Percentiles rank a stretch among this genome's conserved stretches.
phyloP scores from a whole-genome alignment of 768 basidiomycete genomes.

The Boletus huronensis region DNA sequence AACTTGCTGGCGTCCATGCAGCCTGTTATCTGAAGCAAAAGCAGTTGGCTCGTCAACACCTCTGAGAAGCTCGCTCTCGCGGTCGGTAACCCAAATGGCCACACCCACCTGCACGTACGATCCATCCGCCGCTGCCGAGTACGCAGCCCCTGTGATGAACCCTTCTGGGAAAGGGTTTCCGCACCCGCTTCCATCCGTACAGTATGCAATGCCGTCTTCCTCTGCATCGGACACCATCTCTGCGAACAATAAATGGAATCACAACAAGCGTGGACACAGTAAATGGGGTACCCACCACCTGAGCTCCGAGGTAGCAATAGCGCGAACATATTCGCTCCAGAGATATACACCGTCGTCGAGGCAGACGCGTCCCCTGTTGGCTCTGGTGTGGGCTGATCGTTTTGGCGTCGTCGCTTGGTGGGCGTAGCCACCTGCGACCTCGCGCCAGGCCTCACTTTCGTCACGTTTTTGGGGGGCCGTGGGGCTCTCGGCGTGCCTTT shows the following conservation, averaged over 20 bases:
- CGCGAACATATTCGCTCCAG: slow-evolving; percentile 29
- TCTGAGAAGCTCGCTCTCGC: not conserved
- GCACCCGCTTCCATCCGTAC: slow-evolving; percentile 32
- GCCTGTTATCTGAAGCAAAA: slow-evolving; percentile 35
- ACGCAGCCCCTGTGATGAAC: slow-evolving; percentile 37
- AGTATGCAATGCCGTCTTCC: slow-evolving; percentile 35
- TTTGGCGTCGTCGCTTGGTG: slow-evolving; percentile 19
- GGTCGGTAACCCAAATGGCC: not conserved
- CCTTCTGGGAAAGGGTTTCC: slow-evolving; percentile 30
- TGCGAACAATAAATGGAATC: not conserved
- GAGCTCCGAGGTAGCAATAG: slow-evolving; percentile 32
- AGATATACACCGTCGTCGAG: slow-evolving; percentile 37
- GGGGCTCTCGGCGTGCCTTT: not conserved
- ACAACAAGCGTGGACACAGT: not conserved
- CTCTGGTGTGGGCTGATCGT: slow-evolving; percentile 36
- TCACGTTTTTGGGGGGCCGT: not conserved
- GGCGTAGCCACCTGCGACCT: slow-evolving; percentile 10
- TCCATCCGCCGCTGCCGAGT: slow-evolving; percentile 33
- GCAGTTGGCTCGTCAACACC: not conserved
- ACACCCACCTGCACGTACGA: slow-evolving; percentile 39
- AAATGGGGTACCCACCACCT: slow-evolving; percentile 29
- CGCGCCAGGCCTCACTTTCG: not conserved
- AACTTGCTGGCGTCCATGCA: slow-evolving; percentile 32
- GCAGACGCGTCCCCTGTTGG: slow-evolving; percentile 35
- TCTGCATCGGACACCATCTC: slow-evolving; percentile 42